These are phyloP conservation scores for Diplodia mutila DNA, from an alignment of 2,329 filamentous ascomycete genomes.

Conservation along the genomic window DNA sequence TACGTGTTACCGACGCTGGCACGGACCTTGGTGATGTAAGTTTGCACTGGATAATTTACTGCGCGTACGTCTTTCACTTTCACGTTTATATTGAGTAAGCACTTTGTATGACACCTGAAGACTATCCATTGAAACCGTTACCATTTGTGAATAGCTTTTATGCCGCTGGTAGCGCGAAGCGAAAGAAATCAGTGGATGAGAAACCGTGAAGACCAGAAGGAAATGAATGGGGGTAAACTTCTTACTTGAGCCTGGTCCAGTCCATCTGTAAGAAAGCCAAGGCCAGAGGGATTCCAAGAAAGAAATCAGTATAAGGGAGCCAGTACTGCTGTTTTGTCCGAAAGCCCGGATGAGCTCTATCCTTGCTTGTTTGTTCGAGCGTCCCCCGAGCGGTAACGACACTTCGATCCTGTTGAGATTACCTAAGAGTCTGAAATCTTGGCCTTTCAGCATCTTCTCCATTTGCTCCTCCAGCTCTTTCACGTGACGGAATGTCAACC, in stretches of 20 bases:
- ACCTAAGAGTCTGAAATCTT: background rate
- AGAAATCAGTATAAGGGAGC: no score
- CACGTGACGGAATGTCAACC: background rate
- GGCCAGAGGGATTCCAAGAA: no score
- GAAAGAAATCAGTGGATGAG: background rate
- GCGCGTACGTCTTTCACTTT: background rate
- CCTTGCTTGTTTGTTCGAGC: background rate
- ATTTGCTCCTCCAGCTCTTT: background rate
- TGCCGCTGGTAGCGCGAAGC: background rate
- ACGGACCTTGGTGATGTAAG: background rate
- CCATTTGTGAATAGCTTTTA: background rate
- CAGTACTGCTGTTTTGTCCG: no score
- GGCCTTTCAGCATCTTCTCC: background rate
- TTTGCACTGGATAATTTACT: background rate
- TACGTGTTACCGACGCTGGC: background rate
- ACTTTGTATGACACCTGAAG: background rate
- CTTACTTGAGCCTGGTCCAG: no score
- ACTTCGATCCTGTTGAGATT: background rate
- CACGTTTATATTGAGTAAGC: background rate
- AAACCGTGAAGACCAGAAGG: no score
- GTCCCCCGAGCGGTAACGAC: no score
- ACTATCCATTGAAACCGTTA: background rate
- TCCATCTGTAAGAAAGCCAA: no score
- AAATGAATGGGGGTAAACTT: no score
- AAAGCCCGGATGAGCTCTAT: background rate